Evolutionary conservation across 208 protist genomes (phyloP), one percentile per base, ranked within the genome.

Genomic region (Jaenimonas drosophilae): DNA sequence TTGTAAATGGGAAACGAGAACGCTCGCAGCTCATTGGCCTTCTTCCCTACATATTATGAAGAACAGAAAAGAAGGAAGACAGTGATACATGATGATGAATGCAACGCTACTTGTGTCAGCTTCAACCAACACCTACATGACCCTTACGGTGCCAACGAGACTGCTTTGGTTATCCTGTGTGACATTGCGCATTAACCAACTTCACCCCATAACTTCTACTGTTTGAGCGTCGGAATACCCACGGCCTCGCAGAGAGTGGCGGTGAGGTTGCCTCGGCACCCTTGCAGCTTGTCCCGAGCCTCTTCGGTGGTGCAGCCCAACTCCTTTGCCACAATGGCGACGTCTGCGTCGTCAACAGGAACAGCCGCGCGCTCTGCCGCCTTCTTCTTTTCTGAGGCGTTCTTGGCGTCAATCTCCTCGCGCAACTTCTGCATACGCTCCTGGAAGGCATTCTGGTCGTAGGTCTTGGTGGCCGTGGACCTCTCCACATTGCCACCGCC

Each of bases 401-500:
- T 86, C 47, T 82, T 74, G 53, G 72, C 58, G 21, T 58, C 61
- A 12, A 84, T 53, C 48, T 92, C 79, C 0, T 54, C 62, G 32
- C 64, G 58, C 25, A 92, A 55, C 55, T 79, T 77, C 37, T 64
- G 47, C 73, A 88, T 87, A 20, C 67, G 66, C 43, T 70, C 64
- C 57, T 82, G 62, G 36, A 84, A 61, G 20, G 72, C 78, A 5
- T 69, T 64, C 47, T 79, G 62, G 23, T 88, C 76, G 39, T 82
- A 85, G 38, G 69, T 79, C 60, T 77, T 76, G 27, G 87, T 54
- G 58, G 64, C 71, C 23, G 65, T 67, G 28, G 68, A 64, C 54
- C 79, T 86, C 65, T 92, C 78, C 9, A 58, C 49, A 41, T 76
- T 46, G 17, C 41, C 44, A 42, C 55, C 55, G 37, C 69, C 67